Percentiles rank a stretch among this genome's conserved stretches.
Conservation (phyloP, 192 early-diverging fungal species). For the Coemansia reversa region DNA sequence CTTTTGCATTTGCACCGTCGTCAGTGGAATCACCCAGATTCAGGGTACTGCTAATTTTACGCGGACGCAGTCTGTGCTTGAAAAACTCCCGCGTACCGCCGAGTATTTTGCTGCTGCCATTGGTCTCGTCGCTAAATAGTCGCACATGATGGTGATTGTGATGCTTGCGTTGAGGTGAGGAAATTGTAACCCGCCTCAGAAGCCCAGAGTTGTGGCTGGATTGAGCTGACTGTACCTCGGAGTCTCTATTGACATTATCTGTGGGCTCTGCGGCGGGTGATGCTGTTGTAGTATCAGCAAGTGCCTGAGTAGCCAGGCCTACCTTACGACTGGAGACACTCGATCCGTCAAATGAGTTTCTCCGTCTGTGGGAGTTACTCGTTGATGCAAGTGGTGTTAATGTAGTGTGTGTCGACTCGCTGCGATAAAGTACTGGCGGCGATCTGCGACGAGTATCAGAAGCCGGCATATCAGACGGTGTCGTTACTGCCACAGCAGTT, state of each 20-base stretch:
- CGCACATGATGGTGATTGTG: constrained; percentile 7
- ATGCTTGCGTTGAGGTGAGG: constrained; percentile 28
- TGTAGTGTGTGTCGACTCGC: constrained; percentile 20
- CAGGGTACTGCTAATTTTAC: constrained; percentile 33
- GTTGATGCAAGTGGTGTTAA: not conserved
- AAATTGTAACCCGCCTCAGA: constrained; percentile 38
- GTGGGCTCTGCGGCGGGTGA: not conserved
- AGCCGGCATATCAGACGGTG: not conserved
- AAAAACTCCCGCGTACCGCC: constrained; percentile 49
- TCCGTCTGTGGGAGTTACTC: constrained; percentile 9
- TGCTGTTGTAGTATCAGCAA: not conserved
- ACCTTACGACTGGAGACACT: constrained; percentile 19
- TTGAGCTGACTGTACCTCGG: not conserved
- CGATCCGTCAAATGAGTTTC: constrained; percentile 39
- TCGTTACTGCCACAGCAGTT: not conserved
- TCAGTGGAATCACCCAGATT: constrained; percentile 2
- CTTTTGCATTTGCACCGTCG: not conserved
- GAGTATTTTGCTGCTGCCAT: constrained; percentile 20
- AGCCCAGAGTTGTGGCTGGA: constrained; percentile 19
- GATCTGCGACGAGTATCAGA: not conserved
- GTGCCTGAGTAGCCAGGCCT: constrained; percentile 8
- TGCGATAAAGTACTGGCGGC: constrained; percentile 18
- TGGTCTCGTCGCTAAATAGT: constrained; percentile 4
- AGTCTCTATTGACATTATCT: not conserved
- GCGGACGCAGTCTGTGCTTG: constrained; percentile 40